Evolutionary conservation across 1,139 yeast genomes (phyloP), one percentile per base, ranked within the genome.

Genomic region (Arxiozyma bovina): DNA sequence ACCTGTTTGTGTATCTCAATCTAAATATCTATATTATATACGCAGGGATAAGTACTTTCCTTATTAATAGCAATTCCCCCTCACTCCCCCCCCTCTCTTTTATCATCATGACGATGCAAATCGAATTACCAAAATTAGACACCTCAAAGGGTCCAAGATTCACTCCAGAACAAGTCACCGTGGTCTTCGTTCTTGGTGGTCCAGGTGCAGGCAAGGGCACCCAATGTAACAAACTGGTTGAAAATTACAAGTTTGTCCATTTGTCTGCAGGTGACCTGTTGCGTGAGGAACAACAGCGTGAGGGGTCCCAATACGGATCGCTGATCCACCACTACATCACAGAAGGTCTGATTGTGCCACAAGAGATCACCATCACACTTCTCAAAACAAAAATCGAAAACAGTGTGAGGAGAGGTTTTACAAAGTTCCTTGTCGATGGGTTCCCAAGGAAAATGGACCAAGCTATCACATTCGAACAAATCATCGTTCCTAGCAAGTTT

Each of bases 401-500:
- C 42, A 74, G 78, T 52, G 50, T 42, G 48, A 67, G 69, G 18
- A 67, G 74, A 42, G 96, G 95, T 0, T 67, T 70, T 42, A 72
- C 73, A 30, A 76, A 77, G 60, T 93, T 91, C 70, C 74, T 93
- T 65, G 82, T 93, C 54, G 99, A 93, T 70, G 99, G 99, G 1
- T 93, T 93, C 80, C 99, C 99, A 45, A 80, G 99, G 69, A 89
- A 91, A 70, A 91, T 93, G 97, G 99, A 93, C 73, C 99, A 93
- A 74, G 98, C 98, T 0, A 59, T 87, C 51, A 87, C 93, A 41
- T 93, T 93, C 70, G 99, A 93, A 73, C 81, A 86, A 54, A 77
- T 82, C 58, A 82, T 93, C 50, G 91, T 88, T 50, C 81, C 78
- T 54, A 82, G 93, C 52, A 77, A 87, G 48, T 82, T 90, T 72